Conservation (phyloP, 1,284 basidiomycete species). For the Apiotrichum gracile region DNA sequence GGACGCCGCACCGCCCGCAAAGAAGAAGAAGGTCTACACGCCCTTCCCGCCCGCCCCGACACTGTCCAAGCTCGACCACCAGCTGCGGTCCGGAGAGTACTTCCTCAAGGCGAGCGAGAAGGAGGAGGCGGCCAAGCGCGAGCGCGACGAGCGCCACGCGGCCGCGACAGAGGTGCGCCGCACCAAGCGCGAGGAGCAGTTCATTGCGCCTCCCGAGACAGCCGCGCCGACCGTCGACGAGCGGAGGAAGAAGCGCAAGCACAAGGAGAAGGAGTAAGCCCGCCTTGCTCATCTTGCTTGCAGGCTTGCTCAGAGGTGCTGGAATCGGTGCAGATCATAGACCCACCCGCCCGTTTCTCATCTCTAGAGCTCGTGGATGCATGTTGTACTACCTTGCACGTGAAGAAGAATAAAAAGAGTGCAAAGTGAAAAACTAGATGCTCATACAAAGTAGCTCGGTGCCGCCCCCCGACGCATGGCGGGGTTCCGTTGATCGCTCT, state of each 20-base stretch:
- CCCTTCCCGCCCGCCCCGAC: slow-evolving; percentile 95
- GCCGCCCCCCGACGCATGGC: slow-evolving; percentile 36
- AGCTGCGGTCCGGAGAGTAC: slow-evolving; percentile 95
- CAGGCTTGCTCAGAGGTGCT: background rate
- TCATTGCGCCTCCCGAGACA: slow-evolving; percentile 70
- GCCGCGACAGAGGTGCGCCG: slow-evolving; percentile 62
- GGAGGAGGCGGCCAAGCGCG: slow-evolving; percentile 39
- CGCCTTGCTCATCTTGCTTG: background rate
- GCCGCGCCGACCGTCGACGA: slow-evolving; percentile 68
- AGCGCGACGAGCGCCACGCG: slow-evolving; percentile 59
- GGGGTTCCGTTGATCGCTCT: slow-evolving; percentile 56
- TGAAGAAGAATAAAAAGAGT: too few relatives aligned
- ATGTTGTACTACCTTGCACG: slow-evolving; percentile 17
- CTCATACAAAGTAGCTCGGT: slow-evolving; percentile 20
- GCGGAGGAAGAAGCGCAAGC: slow-evolving; percentile 58
- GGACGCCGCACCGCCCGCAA: slow-evolving; percentile 23
- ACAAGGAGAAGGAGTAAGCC: slow-evolving; percentile 10
- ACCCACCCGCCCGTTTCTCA: background rate
- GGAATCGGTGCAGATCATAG: background rate
- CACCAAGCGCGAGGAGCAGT: slow-evolving; percentile 73
- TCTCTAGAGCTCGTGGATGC: slow-evolving; percentile 9
- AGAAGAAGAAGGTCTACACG: slow-evolving; percentile 92
- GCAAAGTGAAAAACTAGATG: background rate
- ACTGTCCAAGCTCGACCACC: slow-evolving; percentile 90
- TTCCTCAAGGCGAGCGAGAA: slow-evolving; percentile 74